Base-by-base conservation (phyloP, 2,329 filamentous ascomycete species). In the Ophiosphaerella narmari region DNA sequence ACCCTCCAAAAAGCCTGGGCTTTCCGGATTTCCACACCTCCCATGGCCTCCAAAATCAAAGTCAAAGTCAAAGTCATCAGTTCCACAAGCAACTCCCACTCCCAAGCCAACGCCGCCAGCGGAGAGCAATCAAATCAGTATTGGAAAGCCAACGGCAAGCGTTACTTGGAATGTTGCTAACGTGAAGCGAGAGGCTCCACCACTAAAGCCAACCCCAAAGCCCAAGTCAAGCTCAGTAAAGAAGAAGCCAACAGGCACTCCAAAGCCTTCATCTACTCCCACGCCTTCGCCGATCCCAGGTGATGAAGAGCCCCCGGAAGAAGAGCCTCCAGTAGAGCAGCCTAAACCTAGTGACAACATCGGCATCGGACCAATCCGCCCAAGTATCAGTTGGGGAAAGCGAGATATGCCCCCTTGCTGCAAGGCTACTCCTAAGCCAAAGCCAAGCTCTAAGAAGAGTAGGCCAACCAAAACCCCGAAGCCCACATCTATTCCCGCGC, bases 121-220 rank as follows among this genome's bases (percentile, higher is more conserved):
- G 34, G 48, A 45, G 33, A 54, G 50, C 35, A 46, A 57, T 16
- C 48, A 48, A 9, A 52, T 57, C 29, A 52, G 50, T 29, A 26
- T 49, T 3, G 38, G 31, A 33, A 16, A 14, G 7, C 48, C 50
- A 7, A 40, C 45, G 2, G 43, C 18, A 14, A 39, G 39, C 21
- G 26, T 59, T 9, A 51, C 43, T 31, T 59, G 54, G 54, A 42
- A 48, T 8, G 14, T 31, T n/a, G 39, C 39, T 6, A 41, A 41
- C 2, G 16, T 12, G 16, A 46, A 29, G 26, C 26, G 26, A 29
- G 26, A 43, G 16, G 36, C 45, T 9, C 45, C 39, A 3, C 45
- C 39, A 3, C 41, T 29, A 21, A 50, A 45, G 39, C 43, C 39
- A 43, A 46, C 23, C 32, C 36, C 37, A 9, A 48, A 44, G 2